These are phyloP conservation scores for Botrytis fragariae DNA, from an alignment of 2,329 filamentous ascomycete species.

Conservation along the genomic window DNA sequence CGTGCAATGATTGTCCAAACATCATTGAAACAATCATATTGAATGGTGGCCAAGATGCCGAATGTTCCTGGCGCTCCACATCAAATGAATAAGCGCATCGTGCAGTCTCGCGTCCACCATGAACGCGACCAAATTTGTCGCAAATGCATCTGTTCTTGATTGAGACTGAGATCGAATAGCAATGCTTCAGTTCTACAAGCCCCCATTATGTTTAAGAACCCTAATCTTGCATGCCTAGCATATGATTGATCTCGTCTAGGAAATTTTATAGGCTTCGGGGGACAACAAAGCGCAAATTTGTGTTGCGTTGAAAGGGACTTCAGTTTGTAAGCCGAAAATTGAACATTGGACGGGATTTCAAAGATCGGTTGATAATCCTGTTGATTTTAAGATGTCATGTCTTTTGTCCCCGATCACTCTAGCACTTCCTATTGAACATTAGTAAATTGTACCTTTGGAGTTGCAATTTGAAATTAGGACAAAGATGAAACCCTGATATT, in stretches of 20 bases:
- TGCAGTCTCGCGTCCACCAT: neutral
- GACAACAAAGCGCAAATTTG: neutral
- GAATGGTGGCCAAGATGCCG: neutral
- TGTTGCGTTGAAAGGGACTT: neutral
- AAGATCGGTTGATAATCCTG: neutral
- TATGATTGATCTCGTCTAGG: neutral
- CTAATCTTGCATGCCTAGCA: neutral
- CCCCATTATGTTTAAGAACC: neutral
- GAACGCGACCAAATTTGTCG: neutral
- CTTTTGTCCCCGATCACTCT: neutral
- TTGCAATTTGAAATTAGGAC: neutral
- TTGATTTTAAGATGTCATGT: neutral
- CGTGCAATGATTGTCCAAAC: rapidly evolving
- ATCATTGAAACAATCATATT: neutral
- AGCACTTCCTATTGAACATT: neutral
- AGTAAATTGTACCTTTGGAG: neutral
- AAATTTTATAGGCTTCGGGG: neutral
- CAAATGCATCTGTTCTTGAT: neutral
- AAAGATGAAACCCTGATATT: neutral
- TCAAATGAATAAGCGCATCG: neutral
- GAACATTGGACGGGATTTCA: neutral
- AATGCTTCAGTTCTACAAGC: neutral
- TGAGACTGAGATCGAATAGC: neutral
- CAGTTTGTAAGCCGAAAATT: neutral
- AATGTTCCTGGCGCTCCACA: neutral